These are phyloP conservation scores for Colletotrichum tofieldiae DNA, from an alignment of 2,329 filamentous ascomycete genomes.

Conservation along the genomic window DNA sequence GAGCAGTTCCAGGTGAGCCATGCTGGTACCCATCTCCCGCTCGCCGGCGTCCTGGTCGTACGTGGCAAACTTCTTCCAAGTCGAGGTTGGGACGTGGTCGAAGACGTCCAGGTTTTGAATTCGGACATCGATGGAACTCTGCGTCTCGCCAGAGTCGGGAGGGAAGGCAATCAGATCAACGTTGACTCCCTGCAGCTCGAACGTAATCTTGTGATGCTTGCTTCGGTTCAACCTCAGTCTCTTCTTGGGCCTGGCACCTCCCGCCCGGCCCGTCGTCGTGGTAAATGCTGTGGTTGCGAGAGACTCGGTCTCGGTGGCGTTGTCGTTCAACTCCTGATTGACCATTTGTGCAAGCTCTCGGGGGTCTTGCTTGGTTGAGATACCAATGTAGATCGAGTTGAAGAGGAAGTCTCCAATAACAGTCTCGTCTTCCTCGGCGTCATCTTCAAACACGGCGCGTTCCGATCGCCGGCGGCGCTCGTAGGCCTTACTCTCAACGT, in stretches of 20 bases:
- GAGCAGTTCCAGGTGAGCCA: constrained; percentile 91
- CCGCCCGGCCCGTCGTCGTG: constrained; percentile 68
- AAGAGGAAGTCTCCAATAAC: constrained; percentile 96
- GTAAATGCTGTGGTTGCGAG: constrained; percentile 83
- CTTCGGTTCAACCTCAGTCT: constrained; percentile 85
- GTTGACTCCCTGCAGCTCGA: constrained; percentile 89
- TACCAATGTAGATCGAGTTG: constrained; percentile 98
- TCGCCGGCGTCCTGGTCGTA: constrained; percentile 92
- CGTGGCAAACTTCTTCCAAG: constrained; percentile 98
- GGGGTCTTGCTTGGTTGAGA: constrained; percentile 89
- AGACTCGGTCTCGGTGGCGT: constrained; percentile 90
- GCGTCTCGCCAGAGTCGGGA: constrained; percentile 82
- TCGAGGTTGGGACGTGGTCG: constrained; percentile 94
- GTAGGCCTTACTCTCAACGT: constrained; percentile 86
- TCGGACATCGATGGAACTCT: constrained; percentile 89
- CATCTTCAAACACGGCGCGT: constrained; percentile 71
- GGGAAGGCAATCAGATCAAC: constrained; percentile 88
- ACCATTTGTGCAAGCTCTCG: constrained; percentile 86
- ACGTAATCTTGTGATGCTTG: constrained; percentile 94
- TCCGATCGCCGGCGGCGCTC: constrained; percentile 77
- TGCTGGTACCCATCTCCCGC: constrained; percentile 87
- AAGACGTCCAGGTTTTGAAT: constrained; percentile 90
- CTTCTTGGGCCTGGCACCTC: constrained; percentile 60
- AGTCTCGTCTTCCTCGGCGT: constrained; percentile 84
- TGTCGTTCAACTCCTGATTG: constrained; percentile 89